Conservation (phyloP, 176 grass and related monocot species). For the Typha latifolia region DNA sequence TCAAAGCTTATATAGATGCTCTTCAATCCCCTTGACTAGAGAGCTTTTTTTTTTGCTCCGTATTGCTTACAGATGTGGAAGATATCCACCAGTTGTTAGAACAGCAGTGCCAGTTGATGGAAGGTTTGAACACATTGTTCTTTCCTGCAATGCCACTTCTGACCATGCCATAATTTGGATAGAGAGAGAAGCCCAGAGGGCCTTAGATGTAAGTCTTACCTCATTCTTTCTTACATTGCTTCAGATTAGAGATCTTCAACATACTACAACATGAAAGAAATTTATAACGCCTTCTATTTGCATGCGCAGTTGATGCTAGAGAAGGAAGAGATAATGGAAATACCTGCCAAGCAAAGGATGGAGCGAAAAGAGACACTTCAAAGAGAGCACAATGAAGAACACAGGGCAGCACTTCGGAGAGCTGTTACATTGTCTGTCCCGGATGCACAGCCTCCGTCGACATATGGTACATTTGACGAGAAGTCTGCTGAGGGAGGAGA, state of each 20-base stretch:
- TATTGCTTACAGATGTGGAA: slow-evolving; percentile 50
- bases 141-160: slow-evolving; percentile 87
- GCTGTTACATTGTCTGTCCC: slow-evolving; percentile 64
- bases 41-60: neutral
- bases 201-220: slow-evolving; percentile 61
- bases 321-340: slow-evolving; percentile 41
- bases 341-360: slow-evolving; percentile 72
- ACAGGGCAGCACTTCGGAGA: slow-evolving; percentile 62
- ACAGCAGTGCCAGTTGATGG: slow-evolving; percentile 94
- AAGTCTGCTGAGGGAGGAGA: slow-evolving; percentile 25
- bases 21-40: neutral
- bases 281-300: slow-evolving; percentile 1
- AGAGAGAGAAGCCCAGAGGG: slow-evolving; percentile 66
- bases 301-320: slow-evolving; percentile 52
- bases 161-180: slow-evolving; percentile 89
- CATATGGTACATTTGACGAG: slow-evolving; percentile 58
- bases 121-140: slow-evolving; percentile 86
- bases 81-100: slow-evolving; percentile 79
- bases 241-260: neutral
- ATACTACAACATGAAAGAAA: neutral
- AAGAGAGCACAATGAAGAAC: slow-evolving; percentile 61
- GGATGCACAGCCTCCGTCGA: slow-evolving; percentile 30
- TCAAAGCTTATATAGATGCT: neutral
- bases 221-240: neutral
- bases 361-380: slow-evolving; percentile 68